phyloP scores from a whole-genome alignment of 2,329 filamentous ascomycete genomes.

The Colletotrichum limetticola region DNA sequence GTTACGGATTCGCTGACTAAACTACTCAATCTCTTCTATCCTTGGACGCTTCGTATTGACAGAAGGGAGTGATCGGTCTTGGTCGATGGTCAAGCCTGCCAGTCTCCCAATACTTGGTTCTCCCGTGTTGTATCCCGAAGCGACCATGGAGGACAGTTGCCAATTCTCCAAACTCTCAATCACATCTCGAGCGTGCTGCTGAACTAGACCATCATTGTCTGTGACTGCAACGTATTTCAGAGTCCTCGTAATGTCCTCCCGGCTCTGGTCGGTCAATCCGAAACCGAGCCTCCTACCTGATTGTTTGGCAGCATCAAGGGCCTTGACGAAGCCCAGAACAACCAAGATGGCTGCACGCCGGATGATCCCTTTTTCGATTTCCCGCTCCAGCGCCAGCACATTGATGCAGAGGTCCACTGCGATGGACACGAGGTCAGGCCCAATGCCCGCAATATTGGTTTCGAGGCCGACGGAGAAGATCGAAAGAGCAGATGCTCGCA shows the following conservation, averaged over 20 bases:
- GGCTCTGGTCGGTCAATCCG: slow-evolving; percentile 64
- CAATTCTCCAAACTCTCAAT: slow-evolving; percentile 73
- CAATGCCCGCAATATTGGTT: slow-evolving; percentile 67
- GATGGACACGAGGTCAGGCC: slow-evolving; percentile 61
- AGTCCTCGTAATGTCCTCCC: slow-evolving; percentile 70
- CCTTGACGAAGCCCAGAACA: slow-evolving; percentile 69
- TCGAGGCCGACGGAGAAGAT: slow-evolving; percentile 71
- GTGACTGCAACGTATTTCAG: slow-evolving; percentile 72
- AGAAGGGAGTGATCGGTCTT: slow-evolving; percentile 21
- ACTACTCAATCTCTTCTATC: slow-evolving; percentile 71
- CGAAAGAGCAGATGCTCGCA: slow-evolving; percentile 76
- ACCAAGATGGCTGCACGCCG: slow-evolving; percentile 74
- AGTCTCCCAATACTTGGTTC: slow-evolving; percentile 17
- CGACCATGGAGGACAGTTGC: slow-evolving; percentile 63
- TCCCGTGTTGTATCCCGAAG: slow-evolving; percentile 30
- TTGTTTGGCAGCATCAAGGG: slow-evolving; percentile 65
- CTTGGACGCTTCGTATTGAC: slow-evolving; percentile 44
- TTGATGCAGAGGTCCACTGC: slow-evolving; percentile 72
- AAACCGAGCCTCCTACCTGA: slow-evolving; percentile 59
- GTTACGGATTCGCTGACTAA: not conserved
- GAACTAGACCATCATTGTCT: slow-evolving; percentile 76
- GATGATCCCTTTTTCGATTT: slow-evolving; percentile 70
- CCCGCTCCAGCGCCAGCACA: slow-evolving; percentile 71
- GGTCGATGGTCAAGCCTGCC: slow-evolving; percentile 22
- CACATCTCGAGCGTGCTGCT: slow-evolving; percentile 74